Evolutionary conservation across 2,329 filamentous ascomycete species (phyloP), one percentile per base, ranked within the genome.

Genomic region (Colletotrichum sp.): DNA sequence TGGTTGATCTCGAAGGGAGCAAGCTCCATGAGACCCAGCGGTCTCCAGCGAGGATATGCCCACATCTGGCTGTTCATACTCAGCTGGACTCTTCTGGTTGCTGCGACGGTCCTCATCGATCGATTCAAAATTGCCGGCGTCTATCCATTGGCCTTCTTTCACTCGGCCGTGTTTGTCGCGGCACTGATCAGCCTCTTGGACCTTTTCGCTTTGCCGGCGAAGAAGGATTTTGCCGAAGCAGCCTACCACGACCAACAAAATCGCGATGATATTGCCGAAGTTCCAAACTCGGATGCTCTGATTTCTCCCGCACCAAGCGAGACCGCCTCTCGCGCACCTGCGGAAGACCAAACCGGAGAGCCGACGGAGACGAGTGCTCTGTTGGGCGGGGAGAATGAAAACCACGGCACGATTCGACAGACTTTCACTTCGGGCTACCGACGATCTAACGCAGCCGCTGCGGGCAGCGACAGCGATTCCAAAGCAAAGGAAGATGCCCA

Each of bases 1-100:
- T 99, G 96, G 96, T 93, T 95, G 78, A 88, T 98, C 43, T 92
- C 95, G 80, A 91, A 93, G 21, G 93, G 94, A 3, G 94, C 95
- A 18, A 94, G 96, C 80, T 94, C 93, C 77, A 91, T 94, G 64
- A 91, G 96, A 16, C 96, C 97, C 3, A 97, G 94, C 21, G 96
- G 96, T 6, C 91, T 99, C 8, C 95, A 98, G 74, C 91, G 96
- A 24, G 91, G 93, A 7, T 98, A 97, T 83, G 90, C 92, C 67
- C 88, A 96, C 60, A 90, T 98, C 12, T 99, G 97, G 96, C 88
- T 98, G 61, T 98, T 96, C 82, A 82, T 91, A 36, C 83, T 95
- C 1, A 91, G 92, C 52, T 99, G 96, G 93, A 85, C 90, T 3
- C 80, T 94, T 55, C 89, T 98, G 72, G 91, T 98, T 16, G 87